Percentiles rank a stretch among this genome's conserved stretches.
phyloP scores from a whole-genome alignment of 495 filamentous ascomycete genomes.

The Talaromyces nanjingensis region DNA sequence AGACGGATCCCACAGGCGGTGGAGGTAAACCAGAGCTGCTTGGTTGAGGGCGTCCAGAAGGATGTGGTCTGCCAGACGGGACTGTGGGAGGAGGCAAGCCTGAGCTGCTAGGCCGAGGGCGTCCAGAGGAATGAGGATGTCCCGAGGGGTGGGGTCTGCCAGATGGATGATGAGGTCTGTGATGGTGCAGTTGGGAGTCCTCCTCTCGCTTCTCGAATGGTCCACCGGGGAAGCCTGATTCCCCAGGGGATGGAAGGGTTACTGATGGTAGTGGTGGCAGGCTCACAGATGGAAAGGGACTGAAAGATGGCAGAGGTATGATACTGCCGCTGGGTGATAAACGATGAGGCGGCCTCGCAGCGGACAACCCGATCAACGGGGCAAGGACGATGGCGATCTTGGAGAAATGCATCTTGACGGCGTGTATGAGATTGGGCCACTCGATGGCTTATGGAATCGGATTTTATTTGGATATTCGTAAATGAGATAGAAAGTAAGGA shows the following conservation, averaged over 20 bases:
- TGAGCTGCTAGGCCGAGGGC: not conserved
- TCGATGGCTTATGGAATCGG: not conserved
- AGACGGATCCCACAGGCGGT: no score
- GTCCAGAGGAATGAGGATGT: not conserved
- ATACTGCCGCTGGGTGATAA: not conserved
- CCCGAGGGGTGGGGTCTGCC: not conserved
- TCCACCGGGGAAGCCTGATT: not conserved
- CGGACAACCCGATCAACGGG: slow-evolving; percentile 6
- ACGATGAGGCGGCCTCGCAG: slow-evolving; percentile 2
- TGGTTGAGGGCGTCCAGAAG: not conserved
- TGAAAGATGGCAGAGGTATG: not conserved
- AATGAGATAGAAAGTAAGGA: not conserved
- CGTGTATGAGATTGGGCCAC: not conserved
- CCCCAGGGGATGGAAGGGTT: not conserved
- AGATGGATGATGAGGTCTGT: not conserved
- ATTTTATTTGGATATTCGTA: not conserved
- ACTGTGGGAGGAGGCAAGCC: not conserved
- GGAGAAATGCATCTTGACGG: slow-evolving; percentile 3
- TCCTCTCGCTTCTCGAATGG: not conserved
- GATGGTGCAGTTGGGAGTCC: not conserved
- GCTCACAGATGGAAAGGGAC: not conserved
- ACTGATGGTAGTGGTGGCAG: not conserved
- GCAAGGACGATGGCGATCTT: not conserved
- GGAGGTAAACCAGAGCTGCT: no score
- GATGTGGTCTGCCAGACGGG: not conserved